phyloP scores from a whole-genome alignment of 495 filamentous ascomycete genomes.

The Polyplosphaeria fusca region DNA sequence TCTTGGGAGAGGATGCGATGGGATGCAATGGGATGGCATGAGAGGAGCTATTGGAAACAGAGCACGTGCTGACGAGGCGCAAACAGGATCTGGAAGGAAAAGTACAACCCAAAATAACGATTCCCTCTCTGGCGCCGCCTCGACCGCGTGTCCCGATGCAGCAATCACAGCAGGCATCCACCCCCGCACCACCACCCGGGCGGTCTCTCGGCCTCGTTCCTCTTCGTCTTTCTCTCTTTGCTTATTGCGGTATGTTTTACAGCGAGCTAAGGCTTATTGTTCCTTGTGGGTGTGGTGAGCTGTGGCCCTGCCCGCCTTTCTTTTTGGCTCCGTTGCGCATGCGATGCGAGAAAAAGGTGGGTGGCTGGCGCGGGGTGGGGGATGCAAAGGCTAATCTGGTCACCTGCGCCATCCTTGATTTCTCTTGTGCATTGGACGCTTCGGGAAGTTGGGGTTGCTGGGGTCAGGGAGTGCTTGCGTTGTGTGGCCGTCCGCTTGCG shows the following conservation, averaged over 20 bases:
- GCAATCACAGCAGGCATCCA: neutral
- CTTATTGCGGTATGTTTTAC: conserved; percentile 19
- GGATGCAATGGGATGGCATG: too few species aligned
- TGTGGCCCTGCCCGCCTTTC: too few species aligned
- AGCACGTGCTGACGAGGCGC: conserved; percentile 25
- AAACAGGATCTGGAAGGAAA: conserved; percentile 92
- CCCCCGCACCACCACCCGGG: neutral
- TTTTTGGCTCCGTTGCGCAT: neutral
- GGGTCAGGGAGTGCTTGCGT: too few species aligned
- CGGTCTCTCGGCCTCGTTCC: neutral
- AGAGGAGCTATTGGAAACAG: neutral
- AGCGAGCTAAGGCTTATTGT: neutral
- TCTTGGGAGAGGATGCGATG: too few species aligned
- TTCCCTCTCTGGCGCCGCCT: neutral
- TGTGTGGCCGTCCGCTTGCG: neutral
- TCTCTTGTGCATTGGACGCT: too few species aligned
- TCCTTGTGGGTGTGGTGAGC: neutral
- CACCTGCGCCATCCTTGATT: too few species aligned
- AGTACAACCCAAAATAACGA: conserved; percentile 67
- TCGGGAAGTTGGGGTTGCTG: neutral
- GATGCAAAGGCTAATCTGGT: too few species aligned
- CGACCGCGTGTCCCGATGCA: neutral
- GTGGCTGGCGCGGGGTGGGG: neutral
- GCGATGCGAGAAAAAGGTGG: too few species aligned
- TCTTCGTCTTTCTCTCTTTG: neutral